phyloP scores from a whole-genome alignment of 2,329 filamentous ascomycete species.

The Tothia fuscella region DNA sequence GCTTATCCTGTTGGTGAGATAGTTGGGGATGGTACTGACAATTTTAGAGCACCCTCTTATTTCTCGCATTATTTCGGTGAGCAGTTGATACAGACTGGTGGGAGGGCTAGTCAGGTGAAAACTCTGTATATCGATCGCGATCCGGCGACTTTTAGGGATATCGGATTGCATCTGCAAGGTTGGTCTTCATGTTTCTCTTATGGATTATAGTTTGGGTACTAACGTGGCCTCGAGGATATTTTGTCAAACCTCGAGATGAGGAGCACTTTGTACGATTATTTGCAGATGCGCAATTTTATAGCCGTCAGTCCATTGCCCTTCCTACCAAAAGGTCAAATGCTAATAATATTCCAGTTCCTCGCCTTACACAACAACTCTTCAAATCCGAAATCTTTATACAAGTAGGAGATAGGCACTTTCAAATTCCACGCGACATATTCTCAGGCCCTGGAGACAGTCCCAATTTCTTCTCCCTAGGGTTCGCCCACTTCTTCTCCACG shows the following conservation, averaged over 20 bases:
- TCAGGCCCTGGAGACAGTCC: constrained; percentile 77
- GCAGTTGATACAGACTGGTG: constrained; percentile 56
- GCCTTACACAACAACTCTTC: constrained; percentile 80
- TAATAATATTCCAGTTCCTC: constrained; percentile 50
- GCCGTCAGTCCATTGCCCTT: constrained; percentile 40
- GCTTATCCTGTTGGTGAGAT: too few relatives aligned
- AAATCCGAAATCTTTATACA: constrained; percentile 86
- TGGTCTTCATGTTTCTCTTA: too few relatives aligned
- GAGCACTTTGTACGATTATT: constrained; percentile 86
- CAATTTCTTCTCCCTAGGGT: constrained; percentile 90
- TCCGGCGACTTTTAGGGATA: constrained; percentile 77
- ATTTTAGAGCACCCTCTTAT: constrained; percentile 73
- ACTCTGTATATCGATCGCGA: constrained; percentile 95
- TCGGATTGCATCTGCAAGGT: constrained; percentile 77
- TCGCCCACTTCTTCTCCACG: constrained; percentile 73
- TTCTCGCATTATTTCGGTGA: constrained; percentile 90
- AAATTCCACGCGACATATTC: constrained; percentile 82
- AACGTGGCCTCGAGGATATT: too few relatives aligned
- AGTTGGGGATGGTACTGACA: too few relatives aligned
- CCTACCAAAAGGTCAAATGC: constrained; percentile 11
- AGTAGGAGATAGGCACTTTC: constrained; percentile 77
- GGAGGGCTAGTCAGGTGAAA: constrained; percentile 48
- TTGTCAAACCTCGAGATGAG: constrained; percentile 69
- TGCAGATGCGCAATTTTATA: constrained; percentile 92
- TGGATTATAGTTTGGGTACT: too few relatives aligned